Conservation (phyloP, 164 flowering plant species). For the Magnolia sinica region DNA sequence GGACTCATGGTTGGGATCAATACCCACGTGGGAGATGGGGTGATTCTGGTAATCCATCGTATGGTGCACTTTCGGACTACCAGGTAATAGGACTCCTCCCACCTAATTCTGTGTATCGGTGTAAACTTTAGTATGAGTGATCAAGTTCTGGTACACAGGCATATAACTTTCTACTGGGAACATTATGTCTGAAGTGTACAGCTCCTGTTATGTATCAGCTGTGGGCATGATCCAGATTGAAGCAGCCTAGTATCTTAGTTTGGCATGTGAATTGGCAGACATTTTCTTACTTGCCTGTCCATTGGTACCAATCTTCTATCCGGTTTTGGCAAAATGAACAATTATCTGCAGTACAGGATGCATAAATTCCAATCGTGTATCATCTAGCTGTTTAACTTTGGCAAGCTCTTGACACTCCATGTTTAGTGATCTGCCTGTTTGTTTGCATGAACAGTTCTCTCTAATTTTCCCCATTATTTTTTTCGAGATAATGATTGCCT, state of each 20-base stretch:
- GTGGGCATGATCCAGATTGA: background rate
- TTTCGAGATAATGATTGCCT: background rate
- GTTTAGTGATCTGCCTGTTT: background rate
- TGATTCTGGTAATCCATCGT: conserved; percentile 81
- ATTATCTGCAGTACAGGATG: too few species aligned
- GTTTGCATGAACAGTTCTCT: background rate
- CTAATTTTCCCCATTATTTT: background rate
- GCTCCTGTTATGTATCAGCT: background rate
- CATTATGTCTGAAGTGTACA: background rate
- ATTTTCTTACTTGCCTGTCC: background rate
- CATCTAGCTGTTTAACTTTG: background rate
- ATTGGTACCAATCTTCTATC: background rate
- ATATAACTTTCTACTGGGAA: background rate
- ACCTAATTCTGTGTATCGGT: background rate
- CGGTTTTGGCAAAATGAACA: background rate
- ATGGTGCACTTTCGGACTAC: conserved; percentile 78
- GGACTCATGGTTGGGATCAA: conserved; percentile 88
- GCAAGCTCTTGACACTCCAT: background rate
- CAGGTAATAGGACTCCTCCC: conserved; percentile 45
- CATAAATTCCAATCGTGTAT: too few species aligned
- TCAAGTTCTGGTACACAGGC: background rate
- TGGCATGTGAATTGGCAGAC: background rate
- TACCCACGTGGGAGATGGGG: conserved; percentile 92
- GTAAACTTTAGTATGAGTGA: background rate
- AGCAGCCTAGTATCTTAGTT: background rate